A percentile compares a stretch with the other conserved stretches of the same genome.
These are phyloP conservation scores for Amborella trichopoda DNA, from an alignment of 164 flowering plant species.

Conservation along the genomic window DNA sequence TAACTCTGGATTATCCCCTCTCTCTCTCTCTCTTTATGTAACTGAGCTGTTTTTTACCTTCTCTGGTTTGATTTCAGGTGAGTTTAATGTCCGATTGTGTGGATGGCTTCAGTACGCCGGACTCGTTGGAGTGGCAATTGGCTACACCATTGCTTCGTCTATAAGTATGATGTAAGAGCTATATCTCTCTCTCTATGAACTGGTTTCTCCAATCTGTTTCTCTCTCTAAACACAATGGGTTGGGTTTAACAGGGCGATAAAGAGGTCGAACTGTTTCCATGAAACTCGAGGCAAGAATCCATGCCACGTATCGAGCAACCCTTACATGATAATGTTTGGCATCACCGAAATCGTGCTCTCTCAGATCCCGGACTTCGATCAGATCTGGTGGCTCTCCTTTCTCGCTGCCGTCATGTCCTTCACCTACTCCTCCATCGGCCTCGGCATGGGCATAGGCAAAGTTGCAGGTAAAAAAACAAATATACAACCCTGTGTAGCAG, in stretches of 20 bases:
- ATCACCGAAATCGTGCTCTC: slow-evolving; percentile 28
- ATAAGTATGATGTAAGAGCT: slow-evolving; percentile 58
- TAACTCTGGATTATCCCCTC: not conserved
- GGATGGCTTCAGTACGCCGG: slow-evolving; percentile 51
- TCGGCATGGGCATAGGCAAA: slow-evolving; percentile 36
- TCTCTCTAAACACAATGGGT: not conserved
- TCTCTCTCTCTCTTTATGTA: not conserved
- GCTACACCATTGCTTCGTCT: slow-evolving; percentile 65
- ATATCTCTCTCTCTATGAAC: not conserved
- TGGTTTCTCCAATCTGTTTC: not conserved
- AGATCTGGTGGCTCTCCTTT: slow-evolving; percentile 52
- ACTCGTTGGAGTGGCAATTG: slow-evolving; percentile 52
- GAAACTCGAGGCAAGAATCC: slow-evolving; percentile 13
- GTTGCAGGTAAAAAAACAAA: slow-evolving; percentile 25
- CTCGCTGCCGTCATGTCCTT: slow-evolving; percentile 61
- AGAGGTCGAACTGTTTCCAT: slow-evolving; percentile 49
- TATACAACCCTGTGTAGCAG: not conserved
- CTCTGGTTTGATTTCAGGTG: slow-evolving; percentile 29
- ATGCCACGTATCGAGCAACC: slow-evolving; percentile 5
- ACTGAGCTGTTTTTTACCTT: no score
- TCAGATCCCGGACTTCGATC: slow-evolving; percentile 49
- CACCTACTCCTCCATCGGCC: slow-evolving; percentile 45
- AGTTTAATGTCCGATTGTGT: slow-evolving; percentile 29
- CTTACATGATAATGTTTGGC: slow-evolving; percentile 45
- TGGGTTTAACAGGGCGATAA: slow-evolving; percentile 34